A percentile compares a stretch with the other conserved stretches of the same genome.
Conservation (phyloP, 2,329 filamentous ascomycete species). For the Aspergillus floridensis region DNA sequence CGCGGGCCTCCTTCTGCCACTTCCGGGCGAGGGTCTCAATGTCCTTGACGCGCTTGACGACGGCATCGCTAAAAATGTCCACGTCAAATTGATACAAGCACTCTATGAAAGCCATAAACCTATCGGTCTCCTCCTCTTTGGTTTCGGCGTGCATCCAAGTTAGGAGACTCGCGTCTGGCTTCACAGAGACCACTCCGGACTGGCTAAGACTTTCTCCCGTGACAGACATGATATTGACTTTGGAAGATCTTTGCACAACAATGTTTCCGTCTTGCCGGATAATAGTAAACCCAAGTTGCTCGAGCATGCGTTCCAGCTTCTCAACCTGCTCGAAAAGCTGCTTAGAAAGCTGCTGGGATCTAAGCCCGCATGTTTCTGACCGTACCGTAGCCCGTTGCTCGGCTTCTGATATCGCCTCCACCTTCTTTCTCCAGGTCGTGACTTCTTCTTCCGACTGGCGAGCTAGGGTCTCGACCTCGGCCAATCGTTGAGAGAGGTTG, state of each 20-base stretch:
- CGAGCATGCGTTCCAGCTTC: slow-evolving; percentile 75
- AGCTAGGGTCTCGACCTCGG: slow-evolving; percentile 71
- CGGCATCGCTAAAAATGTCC: slow-evolving; percentile 77
- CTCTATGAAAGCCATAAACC: slow-evolving; percentile 72
- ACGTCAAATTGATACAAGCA: slow-evolving; percentile 76
- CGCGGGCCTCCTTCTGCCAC: slow-evolving; percentile 82
- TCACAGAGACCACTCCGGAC: slow-evolving; percentile 36
- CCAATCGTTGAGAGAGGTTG: slow-evolving; percentile 66
- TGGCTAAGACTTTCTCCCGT: slow-evolving; percentile 37
- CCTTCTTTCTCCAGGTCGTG: slow-evolving; percentile 63
- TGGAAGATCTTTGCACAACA: slow-evolving; percentile 69
- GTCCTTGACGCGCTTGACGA: slow-evolving; percentile 88
- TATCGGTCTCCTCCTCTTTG: slow-evolving; percentile 64
- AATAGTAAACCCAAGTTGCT: slow-evolving; percentile 81
- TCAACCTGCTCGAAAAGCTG: slow-evolving; percentile 81
- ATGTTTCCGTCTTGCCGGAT: slow-evolving; percentile 70
- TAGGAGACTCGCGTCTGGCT: slow-evolving; percentile 67
- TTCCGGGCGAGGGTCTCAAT: slow-evolving; percentile 91
- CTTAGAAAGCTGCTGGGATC: slow-evolving; percentile 79
- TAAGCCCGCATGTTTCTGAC: slow-evolving; percentile 67
- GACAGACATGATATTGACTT: slow-evolving; percentile 43
- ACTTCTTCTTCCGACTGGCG: slow-evolving; percentile 75
- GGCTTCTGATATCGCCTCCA: slow-evolving; percentile 29
- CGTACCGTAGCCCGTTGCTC: slow-evolving; percentile 47
- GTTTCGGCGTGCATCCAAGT: slow-evolving; percentile 77